phyloP scores from a whole-genome alignment of 495 filamentous ascomycete species.

The Penicillium goetzii region DNA sequence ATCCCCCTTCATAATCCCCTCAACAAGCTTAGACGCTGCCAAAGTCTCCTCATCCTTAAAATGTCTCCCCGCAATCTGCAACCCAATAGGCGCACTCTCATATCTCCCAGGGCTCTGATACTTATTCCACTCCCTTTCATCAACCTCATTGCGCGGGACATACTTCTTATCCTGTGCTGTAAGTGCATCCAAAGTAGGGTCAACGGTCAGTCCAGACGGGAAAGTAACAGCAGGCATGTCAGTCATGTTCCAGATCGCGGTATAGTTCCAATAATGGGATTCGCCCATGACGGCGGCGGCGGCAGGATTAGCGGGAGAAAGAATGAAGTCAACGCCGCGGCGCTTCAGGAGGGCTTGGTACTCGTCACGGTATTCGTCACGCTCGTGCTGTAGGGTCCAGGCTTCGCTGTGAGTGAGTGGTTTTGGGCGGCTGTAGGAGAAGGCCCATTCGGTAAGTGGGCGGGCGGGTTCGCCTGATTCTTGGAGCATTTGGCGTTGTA shows the following conservation, averaged over 20 bases:
- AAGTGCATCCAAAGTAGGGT: constrained; percentile 38
- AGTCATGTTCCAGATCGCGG: constrained; percentile 72
- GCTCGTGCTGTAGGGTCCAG: constrained; percentile 49
- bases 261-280: constrained; percentile 72
- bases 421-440: constrained; percentile 54
- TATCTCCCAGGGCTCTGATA: constrained; percentile 39
- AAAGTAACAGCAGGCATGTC: constrained; percentile 67
- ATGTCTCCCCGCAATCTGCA: constrained; percentile 56
- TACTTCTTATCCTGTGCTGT: constrained; percentile 34
- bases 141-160: constrained; percentile 34
- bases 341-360: constrained; percentile 65
- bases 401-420: constrained; percentile 45
- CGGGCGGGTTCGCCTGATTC: constrained; percentile 59
- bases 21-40: constrained; percentile 40
- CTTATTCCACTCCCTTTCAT: constrained; percentile 47
- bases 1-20: constrained; percentile 30
- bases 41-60: constrained; percentile 49
- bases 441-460: constrained; percentile 60
- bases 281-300: constrained; percentile 63
- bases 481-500: constrained; percentile 48
- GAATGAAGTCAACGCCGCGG: constrained; percentile 68
- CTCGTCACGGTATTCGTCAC: constrained; percentile 60
- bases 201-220: constrained; percentile 53
- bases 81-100: constrained; percentile 50
- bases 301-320: constrained; percentile 64